Evolutionary conservation across 805 yeast genomes (phyloP), one percentile per base, ranked within the genome.

Genomic region (Saccharomycopsis malanga): DNA sequence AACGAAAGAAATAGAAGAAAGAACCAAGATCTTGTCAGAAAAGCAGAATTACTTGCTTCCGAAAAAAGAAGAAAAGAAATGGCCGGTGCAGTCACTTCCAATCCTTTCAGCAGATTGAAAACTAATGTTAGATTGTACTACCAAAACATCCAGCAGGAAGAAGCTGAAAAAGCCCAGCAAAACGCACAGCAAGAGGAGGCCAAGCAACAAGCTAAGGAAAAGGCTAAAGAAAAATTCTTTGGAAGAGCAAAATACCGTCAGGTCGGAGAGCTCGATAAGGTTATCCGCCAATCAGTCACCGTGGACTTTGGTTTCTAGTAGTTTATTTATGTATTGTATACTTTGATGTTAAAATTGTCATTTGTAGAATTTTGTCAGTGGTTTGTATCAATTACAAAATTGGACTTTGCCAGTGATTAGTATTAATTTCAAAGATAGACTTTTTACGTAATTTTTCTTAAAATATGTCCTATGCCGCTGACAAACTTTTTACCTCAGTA

Each of bases 21-120:
- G 54, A 91, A 91, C 64, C 81, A 80, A 61, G 79, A 79, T 44
- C 77, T 76, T 41, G 78, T 88, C 56, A 80, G 94, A 59, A 73
- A 75, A 57, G 96, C 95, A 0, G 97, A 89, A 61, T 64, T 79
- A 42, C 70, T 71, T 56, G 78, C 83, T 41, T 72, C 74, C 18
- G 81, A 76, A 45, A 69, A 66, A 60, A 74, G 81, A 55, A 77
- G 66, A 59, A 63, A 57, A 63, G 61, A 42, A 48, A 55, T 51
- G 50, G 60, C 57, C 45, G 56, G 61, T 55, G 54, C 71, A 47
- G 69, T 56, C 37, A 65, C 66, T 48, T 70, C 76, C 45, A 77
- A 93, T 67, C 98, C 98, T 20, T 93, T 93, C 65, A 78, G 84
- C 55, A 79, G 98, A 62, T 74, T 93, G 60, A 83, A 86, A 61